These are phyloP conservation scores for Populus deltoides DNA, from an alignment of 345 rosid species.

Conservation along the genomic window DNA sequence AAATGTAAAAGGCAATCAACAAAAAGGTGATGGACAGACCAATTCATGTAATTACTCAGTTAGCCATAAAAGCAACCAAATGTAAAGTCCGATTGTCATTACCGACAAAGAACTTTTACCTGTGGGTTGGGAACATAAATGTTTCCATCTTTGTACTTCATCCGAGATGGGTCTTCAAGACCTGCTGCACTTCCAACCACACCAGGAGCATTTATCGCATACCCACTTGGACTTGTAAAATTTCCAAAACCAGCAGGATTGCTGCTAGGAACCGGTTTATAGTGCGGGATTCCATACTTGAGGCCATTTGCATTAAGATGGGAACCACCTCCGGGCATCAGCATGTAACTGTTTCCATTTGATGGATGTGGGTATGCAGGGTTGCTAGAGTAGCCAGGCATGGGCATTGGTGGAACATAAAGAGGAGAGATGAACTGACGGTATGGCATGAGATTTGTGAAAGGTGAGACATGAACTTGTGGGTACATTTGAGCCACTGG, in stretches of 20 bases:
- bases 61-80: background rate
- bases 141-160: slow-evolving; percentile 79
- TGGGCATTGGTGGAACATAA: slow-evolving; percentile 80
- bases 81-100: background rate
- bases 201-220: slow-evolving; percentile 68
- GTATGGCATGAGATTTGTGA: slow-evolving; percentile 72
- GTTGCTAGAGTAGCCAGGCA: slow-evolving; percentile 82
- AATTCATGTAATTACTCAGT: background rate
- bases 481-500: slow-evolving; percentile 82
- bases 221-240: slow-evolving; percentile 52
- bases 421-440: slow-evolving; percentile 81
- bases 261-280: slow-evolving; percentile 67
- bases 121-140: slow-evolving; percentile 78
- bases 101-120: slow-evolving; percentile 35
- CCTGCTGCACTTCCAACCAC: slow-evolving; percentile 74
- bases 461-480: slow-evolving; percentile 84
- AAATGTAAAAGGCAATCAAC: background rate
- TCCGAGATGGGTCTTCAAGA: slow-evolving; percentile 79
- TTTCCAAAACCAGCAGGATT: slow-evolving; percentile 63
- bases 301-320: slow-evolving; percentile 65
- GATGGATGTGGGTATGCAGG: slow-evolving; percentile 85
- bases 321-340: slow-evolving; percentile 87
- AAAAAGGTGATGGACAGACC: background rate
- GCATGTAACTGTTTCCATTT: slow-evolving; percentile 71
- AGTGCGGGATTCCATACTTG: slow-evolving; percentile 86